Conservation (phyloP, 768 basidiomycete species). For the Daedaleopsis sinensis region DNA sequence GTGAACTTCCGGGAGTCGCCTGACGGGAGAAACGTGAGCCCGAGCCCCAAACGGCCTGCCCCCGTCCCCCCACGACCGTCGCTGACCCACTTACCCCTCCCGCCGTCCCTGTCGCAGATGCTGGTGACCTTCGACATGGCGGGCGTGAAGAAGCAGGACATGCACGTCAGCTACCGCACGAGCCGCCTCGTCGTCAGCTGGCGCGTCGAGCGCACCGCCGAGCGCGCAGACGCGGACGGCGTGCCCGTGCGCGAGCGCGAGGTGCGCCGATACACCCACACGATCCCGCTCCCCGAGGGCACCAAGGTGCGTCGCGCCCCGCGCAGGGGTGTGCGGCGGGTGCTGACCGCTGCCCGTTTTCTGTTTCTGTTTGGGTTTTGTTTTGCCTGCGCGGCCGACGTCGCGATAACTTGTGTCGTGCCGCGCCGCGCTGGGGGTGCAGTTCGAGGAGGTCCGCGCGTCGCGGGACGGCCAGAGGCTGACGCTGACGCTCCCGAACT, state of each 20-base stretch:
- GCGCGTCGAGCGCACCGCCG: slow-evolving; percentile 59
- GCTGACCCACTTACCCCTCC: neutral
- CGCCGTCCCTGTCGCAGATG: slow-evolving; percentile 37
- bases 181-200: slow-evolving; percentile 66
- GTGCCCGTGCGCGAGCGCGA: slow-evolving; percentile 62
- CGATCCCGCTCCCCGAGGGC: slow-evolving; percentile 73
- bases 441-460: slow-evolving; percentile 79
- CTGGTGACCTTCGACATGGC: slow-evolving; percentile 73
- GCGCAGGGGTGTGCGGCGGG: neutral
- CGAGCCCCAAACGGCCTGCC: neutral
- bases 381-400: no score
- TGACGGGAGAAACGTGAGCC: slow-evolving; percentile 57
- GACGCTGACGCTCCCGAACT: slow-evolving; percentile 62
- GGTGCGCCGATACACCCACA: slow-evolving; percentile 65
- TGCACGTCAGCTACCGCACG: slow-evolving; percentile 74
- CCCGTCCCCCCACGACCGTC: neutral
- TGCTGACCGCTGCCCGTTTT: neutral
- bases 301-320: slow-evolving; percentile 40
- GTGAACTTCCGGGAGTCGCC: slow-evolving; percentile 71
- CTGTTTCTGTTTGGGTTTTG: no score
- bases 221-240: slow-evolving; percentile 60
- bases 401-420: no score
- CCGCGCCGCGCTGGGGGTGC: slow-evolving; percentile 2
- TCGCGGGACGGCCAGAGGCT: slow-evolving; percentile 64
- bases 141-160: slow-evolving; percentile 71